Evolutionary conservation across 2,329 filamentous ascomycete species (phyloP).

Genomic region (Ophiostoma montium): DNA sequence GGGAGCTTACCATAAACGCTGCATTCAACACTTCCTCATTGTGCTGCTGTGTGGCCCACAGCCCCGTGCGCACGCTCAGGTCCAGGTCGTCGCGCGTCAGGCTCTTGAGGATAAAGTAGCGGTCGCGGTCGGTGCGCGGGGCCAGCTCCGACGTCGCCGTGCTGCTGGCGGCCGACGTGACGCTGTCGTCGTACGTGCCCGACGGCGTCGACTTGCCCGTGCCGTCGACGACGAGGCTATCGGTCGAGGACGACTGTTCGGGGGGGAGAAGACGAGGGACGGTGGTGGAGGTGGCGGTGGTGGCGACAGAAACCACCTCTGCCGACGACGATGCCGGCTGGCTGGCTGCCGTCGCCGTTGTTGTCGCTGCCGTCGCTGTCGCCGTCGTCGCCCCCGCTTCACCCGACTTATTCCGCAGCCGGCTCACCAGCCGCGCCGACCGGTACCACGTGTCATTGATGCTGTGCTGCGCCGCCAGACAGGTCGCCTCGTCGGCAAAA

Average conservation of each 20-base stretch:
- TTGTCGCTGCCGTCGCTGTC: background rate
- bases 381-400: constrained; percentile 37
- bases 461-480: constrained; percentile 60
- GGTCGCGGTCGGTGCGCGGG: constrained; percentile 38
- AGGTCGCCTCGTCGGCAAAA: constrained; percentile 68
- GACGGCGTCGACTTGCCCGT: background rate
- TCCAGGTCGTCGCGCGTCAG: constrained; percentile 84
- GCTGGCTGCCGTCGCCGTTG: too few species aligned
- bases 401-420: constrained; percentile 49
- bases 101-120: constrained; percentile 88
- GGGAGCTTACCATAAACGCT: constrained; percentile 56
- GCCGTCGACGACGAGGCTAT: constrained; percentile 6
- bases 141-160: too few species aligned
- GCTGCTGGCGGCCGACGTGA: background rate
- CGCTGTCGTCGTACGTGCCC: background rate
- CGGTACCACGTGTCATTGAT: constrained; percentile 88
- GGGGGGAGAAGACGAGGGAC: background rate
- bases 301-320: too few species aligned
- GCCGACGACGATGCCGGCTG: too few species aligned
- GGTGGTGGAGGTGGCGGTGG: background rate
- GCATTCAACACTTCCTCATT: constrained; percentile 75
- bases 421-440: constrained; percentile 71
- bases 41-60: constrained; percentile 90
- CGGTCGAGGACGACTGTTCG: background rate
- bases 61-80: constrained; percentile 68